These are phyloP conservation scores for Trifolium repens DNA, from an alignment of 306 rosid genomes.

Conservation along the genomic window DNA sequence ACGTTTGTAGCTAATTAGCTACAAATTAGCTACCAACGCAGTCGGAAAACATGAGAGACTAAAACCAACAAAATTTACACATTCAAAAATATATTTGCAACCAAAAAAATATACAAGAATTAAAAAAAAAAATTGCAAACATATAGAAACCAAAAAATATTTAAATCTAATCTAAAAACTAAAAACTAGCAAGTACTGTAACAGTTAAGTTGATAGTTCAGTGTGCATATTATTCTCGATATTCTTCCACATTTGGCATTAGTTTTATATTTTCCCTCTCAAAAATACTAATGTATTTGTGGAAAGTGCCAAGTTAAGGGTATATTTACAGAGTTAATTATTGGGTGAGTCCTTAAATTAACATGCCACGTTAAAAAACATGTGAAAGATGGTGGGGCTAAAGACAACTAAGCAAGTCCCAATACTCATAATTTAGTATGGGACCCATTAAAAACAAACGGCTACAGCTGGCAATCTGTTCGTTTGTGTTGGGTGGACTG, in stretches of 20 bases:
- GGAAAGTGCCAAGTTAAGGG: neutral
- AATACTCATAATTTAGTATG: constrained; percentile 25
- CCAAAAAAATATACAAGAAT: too few relatives aligned
- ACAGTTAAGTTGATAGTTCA: neutral
- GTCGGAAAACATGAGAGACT: too few relatives aligned
- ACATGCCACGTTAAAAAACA: constrained; percentile 46
- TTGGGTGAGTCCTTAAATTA: constrained; percentile 26
- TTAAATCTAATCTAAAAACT: too few relatives aligned
- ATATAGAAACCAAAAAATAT: too few relatives aligned
- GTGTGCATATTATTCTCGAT: neutral
- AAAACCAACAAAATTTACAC: too few relatives aligned
- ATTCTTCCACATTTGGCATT: neutral
- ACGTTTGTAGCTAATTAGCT: too few relatives aligned
- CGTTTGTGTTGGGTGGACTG: constrained; percentile 33
- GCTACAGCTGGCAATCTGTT: constrained; percentile 47
- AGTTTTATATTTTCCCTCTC: neutral
- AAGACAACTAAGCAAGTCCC: constrained; percentile 45
- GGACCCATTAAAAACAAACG: constrained; percentile 40
- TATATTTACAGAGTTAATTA: constrained; percentile 18
- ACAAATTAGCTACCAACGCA: too few relatives aligned
- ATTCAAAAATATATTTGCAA: too few relatives aligned
- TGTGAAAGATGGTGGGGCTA: constrained; percentile 36
- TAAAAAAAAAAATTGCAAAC: too few relatives aligned
- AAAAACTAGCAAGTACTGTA: too few relatives aligned
- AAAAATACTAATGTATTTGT: constrained; percentile 20